A percentile compares a stretch with the other conserved stretches of the same genome.
These are phyloP conservation scores for Anthracocystis setariae DNA, from an alignment of 1,284 basidiomycete species.

Conservation along the genomic window DNA sequence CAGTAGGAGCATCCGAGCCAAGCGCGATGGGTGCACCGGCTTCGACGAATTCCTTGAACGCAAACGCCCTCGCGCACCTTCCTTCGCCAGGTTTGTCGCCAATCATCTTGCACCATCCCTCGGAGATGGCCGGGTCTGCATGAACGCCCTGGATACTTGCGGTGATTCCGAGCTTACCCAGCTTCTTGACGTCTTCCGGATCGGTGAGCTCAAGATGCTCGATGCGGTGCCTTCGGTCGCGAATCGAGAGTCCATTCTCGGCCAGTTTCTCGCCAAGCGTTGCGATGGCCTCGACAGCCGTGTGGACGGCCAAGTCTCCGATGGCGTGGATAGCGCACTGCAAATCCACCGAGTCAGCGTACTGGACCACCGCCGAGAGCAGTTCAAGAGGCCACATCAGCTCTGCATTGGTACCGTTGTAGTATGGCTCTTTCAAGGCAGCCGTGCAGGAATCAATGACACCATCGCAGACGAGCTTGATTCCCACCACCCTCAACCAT, in stretches of 20 bases:
- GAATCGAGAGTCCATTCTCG: conserved; percentile 20
- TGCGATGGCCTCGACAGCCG: conserved; percentile 43
- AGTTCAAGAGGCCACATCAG: conserved; percentile 37
- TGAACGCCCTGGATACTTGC: conserved; percentile 50
- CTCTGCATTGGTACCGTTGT: conserved; percentile 40
- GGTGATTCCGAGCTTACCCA: conserved; percentile 45
- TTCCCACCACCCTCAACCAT: conserved; percentile 43
- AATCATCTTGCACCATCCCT: conserved; percentile 46
- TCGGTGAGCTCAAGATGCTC: conserved; percentile 52
- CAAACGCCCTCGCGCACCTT: conserved; percentile 41
- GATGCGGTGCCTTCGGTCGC: conserved; percentile 44
- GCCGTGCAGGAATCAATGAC: conserved; percentile 51
- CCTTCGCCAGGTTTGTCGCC: conserved; percentile 32
- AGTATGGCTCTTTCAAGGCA: conserved; percentile 43
- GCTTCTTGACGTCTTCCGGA: conserved; percentile 38
- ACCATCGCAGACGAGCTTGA: conserved; percentile 49
- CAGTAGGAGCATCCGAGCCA: conserved; percentile 47
- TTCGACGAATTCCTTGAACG: conserved; percentile 47
- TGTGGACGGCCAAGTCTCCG: conserved; percentile 47
- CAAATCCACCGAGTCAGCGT: conserved; percentile 38
- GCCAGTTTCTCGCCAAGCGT: conserved; percentile 23
- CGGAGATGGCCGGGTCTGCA: conserved; percentile 38
- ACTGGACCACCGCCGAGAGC: conserved; percentile 25
- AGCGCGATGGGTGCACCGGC: conserved; percentile 41
- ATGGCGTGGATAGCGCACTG: conserved; percentile 49